Conservation (phyloP, 495 filamentous ascomycete species). For the Poronia punctata region DNA sequence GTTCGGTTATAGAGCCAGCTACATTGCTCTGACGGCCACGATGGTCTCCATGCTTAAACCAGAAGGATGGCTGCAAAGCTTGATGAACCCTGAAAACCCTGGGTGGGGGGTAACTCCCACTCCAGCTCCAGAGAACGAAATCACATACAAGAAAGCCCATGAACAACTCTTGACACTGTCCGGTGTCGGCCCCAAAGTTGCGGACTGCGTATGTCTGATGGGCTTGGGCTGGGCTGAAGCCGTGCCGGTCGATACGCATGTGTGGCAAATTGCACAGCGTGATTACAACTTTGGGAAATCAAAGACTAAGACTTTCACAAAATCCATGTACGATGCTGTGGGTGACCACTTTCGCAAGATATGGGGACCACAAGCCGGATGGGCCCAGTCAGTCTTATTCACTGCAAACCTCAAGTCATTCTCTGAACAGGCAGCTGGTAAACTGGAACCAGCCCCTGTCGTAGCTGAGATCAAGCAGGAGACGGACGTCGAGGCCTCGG, state of each 20-base stretch:
- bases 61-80: slow-evolving; percentile 63
- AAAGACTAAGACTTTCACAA: slow-evolving; percentile 79
- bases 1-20: slow-evolving; percentile 92
- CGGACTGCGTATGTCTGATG: slow-evolving; percentile 95
- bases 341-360: slow-evolving; percentile 83
- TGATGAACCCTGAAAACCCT: slow-evolving; percentile 72
- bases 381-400: slow-evolving; percentile 96
- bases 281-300: slow-evolving; percentile 89
- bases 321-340: slow-evolving; percentile 81
- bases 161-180: slow-evolving; percentile 67
- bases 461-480: slow-evolving; percentile 27
- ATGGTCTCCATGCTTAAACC: slow-evolving; percentile 61
- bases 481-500: slow-evolving; percentile 7
- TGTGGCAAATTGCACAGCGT: slow-evolving; percentile 95
- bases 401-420: slow-evolving; percentile 88
- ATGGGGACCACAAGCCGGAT: slow-evolving; percentile 92
- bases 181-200: slow-evolving; percentile 93
- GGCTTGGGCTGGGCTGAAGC: slow-evolving; percentile 94
- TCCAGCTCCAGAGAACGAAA: slow-evolving; percentile 1
- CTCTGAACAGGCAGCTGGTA: slow-evolving; percentile 49
- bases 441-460: slow-evolving; percentile 45
- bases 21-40: slow-evolving; percentile 75
- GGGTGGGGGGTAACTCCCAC: slow-evolving; percentile 25
- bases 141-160: slow-evolving; percentile 69
- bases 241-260: slow-evolving; percentile 95